Evolutionary conservation across 176 grass and related monocot species (phyloP).

Genomic region (Avena atlantica): DNA sequence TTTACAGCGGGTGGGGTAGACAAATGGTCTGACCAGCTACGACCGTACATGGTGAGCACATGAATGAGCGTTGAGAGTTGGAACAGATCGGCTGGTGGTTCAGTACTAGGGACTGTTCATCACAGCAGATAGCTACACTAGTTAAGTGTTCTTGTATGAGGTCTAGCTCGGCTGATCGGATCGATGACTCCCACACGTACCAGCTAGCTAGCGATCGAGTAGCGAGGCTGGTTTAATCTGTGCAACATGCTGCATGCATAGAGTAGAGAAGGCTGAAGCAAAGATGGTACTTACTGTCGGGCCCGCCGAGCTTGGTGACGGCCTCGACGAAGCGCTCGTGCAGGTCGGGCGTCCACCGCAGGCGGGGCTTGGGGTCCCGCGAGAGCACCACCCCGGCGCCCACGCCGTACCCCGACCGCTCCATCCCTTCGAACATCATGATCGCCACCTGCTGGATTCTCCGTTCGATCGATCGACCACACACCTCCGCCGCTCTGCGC

Average conservation of each 20-base stretch:
- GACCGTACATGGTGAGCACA: background rate
- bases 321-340: constrained; percentile 96
- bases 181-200: too few relatives aligned
- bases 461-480: background rate
- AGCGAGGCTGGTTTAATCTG: background rate
- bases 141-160: too few relatives aligned
- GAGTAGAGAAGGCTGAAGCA: background rate
- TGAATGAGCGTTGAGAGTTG: background rate
- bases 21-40: background rate
- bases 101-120: too few relatives aligned
- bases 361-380: constrained; percentile 81
- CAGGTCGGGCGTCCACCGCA: constrained; percentile 94
- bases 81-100: background rate
- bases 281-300: constrained; percentile 63
- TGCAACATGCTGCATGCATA: background rate
- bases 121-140: too few relatives aligned
- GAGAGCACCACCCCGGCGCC: constrained; percentile 62
- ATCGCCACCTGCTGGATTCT: background rate
- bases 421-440: constrained; percentile 70
- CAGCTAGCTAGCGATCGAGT: background rate
- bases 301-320: constrained; percentile 93
- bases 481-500: background rate
- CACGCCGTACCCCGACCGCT: constrained; percentile 44
- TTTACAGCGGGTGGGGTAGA: background rate
- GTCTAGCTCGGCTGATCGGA: too few relatives aligned